Base-by-base conservation (phyloP, 441 rosid genomes). In the Gossypium davidsonii region DNA sequence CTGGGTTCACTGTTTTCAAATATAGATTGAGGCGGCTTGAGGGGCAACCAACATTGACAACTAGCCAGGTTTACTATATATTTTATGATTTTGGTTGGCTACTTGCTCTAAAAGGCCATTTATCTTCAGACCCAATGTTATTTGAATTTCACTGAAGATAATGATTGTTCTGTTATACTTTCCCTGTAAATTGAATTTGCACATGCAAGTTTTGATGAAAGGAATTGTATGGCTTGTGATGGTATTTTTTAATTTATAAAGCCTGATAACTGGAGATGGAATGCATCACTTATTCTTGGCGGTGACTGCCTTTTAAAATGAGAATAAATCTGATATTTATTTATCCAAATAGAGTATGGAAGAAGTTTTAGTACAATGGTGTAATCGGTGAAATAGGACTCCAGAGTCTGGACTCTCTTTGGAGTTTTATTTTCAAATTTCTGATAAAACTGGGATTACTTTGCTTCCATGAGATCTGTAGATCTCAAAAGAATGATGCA, bases 1-100 rank as follows among this genome's bases (percentile, higher is more conserved):
- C 94, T 71, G 97, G 97, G 66, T 92, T 81, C 73, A 90, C 90
- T 12, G 96, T 92, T 65, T 92, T 65, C 79, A 90, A 90, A 75
- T 90, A 71, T 80, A 81, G 78, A 7, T 81, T 92, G 70, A 83
- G 77, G 78, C 82, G 94, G 67, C 31, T 84, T 37, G 88, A 85
- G 70, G 92, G 90, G 28, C 97, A 92, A 73, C 91, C 97, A 58
- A 81, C 75, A 31, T 76, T 90, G 73, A 90, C 90, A 12, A 92
- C 94, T 60, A 84, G 82, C 57, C 96, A 92, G 97, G 97, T 87
- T 73, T 26, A 26, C 51, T 6, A 20, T 59, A 61, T 80, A 62
- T 53, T 37, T 20, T 70, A 20, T 17, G 15, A 14, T 64, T 25
- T 59, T 46, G 75, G 23, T 7, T 31, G 39, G 66, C 53, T 62